These are phyloP conservation scores for Phialophora expanda DNA, from an alignment of 2,329 filamentous ascomycete species.

Conservation along the genomic window DNA sequence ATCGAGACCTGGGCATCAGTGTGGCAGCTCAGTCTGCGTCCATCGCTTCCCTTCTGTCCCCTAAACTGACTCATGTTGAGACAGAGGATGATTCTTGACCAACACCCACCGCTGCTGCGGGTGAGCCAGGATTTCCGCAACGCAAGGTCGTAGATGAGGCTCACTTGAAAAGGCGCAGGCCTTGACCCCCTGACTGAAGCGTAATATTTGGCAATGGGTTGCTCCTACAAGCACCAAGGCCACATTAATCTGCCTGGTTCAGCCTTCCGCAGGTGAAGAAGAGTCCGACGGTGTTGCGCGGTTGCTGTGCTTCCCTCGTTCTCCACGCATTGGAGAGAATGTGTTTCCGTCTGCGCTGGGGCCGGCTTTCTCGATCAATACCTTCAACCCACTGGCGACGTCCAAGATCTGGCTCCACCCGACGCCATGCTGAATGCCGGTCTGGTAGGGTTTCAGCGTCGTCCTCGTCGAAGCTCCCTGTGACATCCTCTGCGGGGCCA, in stretches of 20 bases:
- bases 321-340: background rate
- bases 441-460: background rate
- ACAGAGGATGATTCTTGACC: background rate
- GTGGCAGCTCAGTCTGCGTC: background rate
- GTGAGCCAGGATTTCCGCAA: background rate
- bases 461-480: background rate
- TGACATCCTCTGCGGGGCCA: background rate
- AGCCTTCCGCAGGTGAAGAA: constrained; percentile 1
- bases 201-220: background rate
- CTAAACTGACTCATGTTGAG: background rate
- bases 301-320: background rate
- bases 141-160: background rate
- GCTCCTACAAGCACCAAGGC: background rate
- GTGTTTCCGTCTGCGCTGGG: background rate
- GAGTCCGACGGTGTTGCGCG: constrained; percentile 6
- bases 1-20: background rate
- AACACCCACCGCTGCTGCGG: background rate
- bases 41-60: background rate
- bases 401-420: background rate
- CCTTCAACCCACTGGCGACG: background rate
- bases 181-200: background rate
- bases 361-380: background rate
- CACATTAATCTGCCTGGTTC: background rate
- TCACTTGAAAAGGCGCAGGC: background rate
- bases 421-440: background rate